Evolutionary conservation across 1,139 yeast genomes (phyloP).

Genomic region (Pichia sp.): DNA sequence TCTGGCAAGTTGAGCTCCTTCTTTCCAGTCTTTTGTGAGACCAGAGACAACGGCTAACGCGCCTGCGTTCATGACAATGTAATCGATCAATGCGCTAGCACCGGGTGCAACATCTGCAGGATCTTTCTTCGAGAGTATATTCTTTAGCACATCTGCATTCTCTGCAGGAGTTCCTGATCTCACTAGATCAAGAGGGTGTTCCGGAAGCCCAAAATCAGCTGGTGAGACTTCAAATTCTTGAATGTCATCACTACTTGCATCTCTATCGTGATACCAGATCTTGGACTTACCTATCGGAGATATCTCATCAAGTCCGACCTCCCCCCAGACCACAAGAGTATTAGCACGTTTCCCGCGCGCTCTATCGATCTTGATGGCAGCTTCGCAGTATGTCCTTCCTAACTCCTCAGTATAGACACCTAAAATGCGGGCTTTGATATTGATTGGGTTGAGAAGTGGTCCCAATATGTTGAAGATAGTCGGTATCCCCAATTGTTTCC

Average conservation of each 20-base stretch:
- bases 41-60: constrained; percentile 82
- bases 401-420: constrained; percentile 80
- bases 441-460: constrained; percentile 88
- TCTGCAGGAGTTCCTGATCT: constrained; percentile 81
- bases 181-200: constrained; percentile 61
- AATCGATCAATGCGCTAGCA: constrained; percentile 69
- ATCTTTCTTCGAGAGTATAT: constrained; percentile 32
- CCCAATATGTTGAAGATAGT: constrained; percentile 92
- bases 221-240: constrained; percentile 44
- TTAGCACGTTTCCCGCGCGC: constrained; percentile 36
- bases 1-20: constrained; percentile 72
- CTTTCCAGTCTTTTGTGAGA: constrained; percentile 55
- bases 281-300: constrained; percentile 80
- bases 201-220: constrained; percentile 68
- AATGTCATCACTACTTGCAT: constrained; percentile 29
- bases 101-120: constrained; percentile 24
- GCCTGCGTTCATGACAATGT: constrained; percentile 79
- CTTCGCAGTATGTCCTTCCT: constrained; percentile 80
- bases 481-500: constrained; percentile 78
- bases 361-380: constrained; percentile 54
- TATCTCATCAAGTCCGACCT: constrained; percentile 84
- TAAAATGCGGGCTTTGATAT: constrained; percentile 69
- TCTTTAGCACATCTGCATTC: constrained; percentile 60
- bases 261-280: constrained; percentile 66
- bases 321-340: constrained; percentile 89